These are phyloP conservation scores for Scorias spongiosa DNA, from an alignment of 2,329 filamentous ascomycete genomes.

Conservation along the genomic window DNA sequence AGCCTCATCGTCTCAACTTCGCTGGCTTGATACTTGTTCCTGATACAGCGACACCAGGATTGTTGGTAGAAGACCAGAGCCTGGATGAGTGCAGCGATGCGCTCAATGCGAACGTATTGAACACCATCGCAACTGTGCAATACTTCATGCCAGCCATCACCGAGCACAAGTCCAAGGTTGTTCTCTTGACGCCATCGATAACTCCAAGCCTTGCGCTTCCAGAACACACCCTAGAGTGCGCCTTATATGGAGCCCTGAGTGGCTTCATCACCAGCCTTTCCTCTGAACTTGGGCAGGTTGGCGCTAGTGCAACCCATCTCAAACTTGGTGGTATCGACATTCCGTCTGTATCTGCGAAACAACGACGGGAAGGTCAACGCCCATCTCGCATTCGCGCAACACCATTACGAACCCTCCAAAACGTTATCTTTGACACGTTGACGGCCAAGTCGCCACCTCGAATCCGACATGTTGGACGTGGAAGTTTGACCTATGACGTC, in stretches of 20 bases:
- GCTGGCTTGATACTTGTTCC: slow-evolving; percentile 74
- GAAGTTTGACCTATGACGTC: slow-evolving; percentile 69
- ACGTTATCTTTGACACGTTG: slow-evolving; percentile 80
- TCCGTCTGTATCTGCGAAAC: slow-evolving; percentile 40
- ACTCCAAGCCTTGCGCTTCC: slow-evolving; percentile 66
- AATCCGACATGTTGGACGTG: slow-evolving; percentile 67
- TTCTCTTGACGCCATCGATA: slow-evolving; percentile 67
- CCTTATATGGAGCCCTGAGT: slow-evolving; percentile 71
- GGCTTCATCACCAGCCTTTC: slow-evolving; percentile 71
- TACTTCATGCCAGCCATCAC: slow-evolving; percentile 51
- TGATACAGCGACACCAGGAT: slow-evolving; percentile 60
- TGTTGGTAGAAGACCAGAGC: slow-evolving; percentile 71
- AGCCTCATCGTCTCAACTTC: slow-evolving; percentile 59
- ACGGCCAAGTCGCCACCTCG: slow-evolving; percentile 44
- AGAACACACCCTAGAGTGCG: slow-evolving; percentile 73
- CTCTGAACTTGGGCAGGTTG: slow-evolving; percentile 60
- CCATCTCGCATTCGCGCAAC: slow-evolving; percentile 27
- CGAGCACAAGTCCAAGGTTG: slow-evolving; percentile 46
- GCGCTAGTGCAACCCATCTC: slow-evolving; percentile 69
- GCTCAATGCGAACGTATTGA: slow-evolving; percentile 80
- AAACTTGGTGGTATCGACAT: slow-evolving; percentile 87
- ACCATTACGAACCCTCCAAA: slow-evolving; percentile 63
- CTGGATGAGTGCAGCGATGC: slow-evolving; percentile 76
- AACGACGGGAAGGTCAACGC: slow-evolving; percentile 22
- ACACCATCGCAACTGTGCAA: slow-evolving; percentile 78